These are phyloP conservation scores for Mycena vulgaris DNA, from an alignment of 768 basidiomycete genomes.

Conservation along the genomic window DNA sequence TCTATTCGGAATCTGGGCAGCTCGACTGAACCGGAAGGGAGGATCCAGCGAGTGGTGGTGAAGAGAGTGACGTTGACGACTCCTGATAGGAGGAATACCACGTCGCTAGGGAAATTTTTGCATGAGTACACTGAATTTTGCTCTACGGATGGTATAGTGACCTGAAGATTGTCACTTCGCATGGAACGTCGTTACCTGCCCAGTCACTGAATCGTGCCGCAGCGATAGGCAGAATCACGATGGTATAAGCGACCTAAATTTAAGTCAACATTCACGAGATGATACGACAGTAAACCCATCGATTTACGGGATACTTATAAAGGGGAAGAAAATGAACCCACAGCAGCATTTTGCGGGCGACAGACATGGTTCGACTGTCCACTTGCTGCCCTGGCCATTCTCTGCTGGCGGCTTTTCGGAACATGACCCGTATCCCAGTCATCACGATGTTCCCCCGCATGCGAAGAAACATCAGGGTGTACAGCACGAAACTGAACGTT, in stretches of 20 bases:
- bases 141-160: neutral
- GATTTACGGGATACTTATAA: conserved; percentile 48
- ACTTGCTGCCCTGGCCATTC: conserved; percentile 41
- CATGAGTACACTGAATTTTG: neutral
- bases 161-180: conserved; percentile 58
- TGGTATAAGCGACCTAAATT: conserved; percentile 60
- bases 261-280: neutral
- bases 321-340: conserved; percentile 43
- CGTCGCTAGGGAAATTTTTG: conserved; percentile 40
- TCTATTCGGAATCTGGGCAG: conserved; percentile 30
- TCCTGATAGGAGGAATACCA: conserved; percentile 57
- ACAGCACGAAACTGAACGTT: conserved; percentile 59
- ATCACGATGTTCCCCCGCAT: conserved; percentile 63
- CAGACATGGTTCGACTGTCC: conserved; percentile 47
- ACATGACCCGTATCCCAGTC: conserved; percentile 52
- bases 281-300: conserved; percentile 29
- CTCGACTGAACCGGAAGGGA: conserved; percentile 50
- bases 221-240: conserved; percentile 67
- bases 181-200: conserved; percentile 59
- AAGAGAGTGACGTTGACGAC: conserved; percentile 57
- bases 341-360: conserved; percentile 67
- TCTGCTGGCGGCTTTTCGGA: conserved; percentile 36
- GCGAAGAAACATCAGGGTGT: conserved; percentile 62
- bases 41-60: conserved; percentile 51
- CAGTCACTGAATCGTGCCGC: conserved; percentile 59